phyloP scores from a whole-genome alignment of 2,329 filamentous ascomycete genomes.

The Intubia oerlemansii region DNA sequence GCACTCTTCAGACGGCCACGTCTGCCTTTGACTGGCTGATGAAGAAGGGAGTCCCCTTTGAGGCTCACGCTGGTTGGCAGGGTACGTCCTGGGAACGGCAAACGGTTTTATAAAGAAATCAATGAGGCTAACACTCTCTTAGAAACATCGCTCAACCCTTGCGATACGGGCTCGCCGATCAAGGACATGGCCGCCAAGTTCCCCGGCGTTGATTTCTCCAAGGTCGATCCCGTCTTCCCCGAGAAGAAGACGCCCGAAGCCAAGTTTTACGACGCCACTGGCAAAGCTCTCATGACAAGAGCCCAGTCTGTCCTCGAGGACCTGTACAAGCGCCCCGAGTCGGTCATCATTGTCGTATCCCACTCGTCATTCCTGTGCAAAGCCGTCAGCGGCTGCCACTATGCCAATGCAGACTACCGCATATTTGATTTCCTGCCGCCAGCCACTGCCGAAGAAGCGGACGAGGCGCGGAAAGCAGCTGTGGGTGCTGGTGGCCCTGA shows the following conservation, averaged over 20 bases:
- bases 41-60: conserved; percentile 29
- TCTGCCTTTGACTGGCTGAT: conserved; percentile 35
- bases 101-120: too few species aligned
- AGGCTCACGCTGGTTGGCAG: conserved; percentile 43
- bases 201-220: conserved; percentile 31
- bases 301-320: conserved; percentile 27
- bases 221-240: conserved; percentile 37
- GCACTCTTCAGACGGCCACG: conserved; percentile 42
- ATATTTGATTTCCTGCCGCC: conserved; percentile 31
- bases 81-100: conserved; percentile 24
- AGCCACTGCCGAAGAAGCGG: not conserved
- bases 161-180: conserved; percentile 36
- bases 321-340: conserved; percentile 32
- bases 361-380: conserved; percentile 42
- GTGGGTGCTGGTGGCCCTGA: conserved; percentile 4
- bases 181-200: conserved; percentile 23
- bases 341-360: conserved; percentile 40
- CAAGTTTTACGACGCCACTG: conserved; percentile 28
- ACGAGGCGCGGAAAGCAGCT: too few species aligned
- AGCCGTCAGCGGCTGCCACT: conserved; percentile 32
- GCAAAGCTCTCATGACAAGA: conserved; percentile 29
- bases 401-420: conserved; percentile 42
- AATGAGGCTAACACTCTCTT: too few species aligned
- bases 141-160: too few species aligned
- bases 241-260: conserved; percentile 32